Percentiles rank a stretch among this genome's conserved stretches.
These are phyloP conservation scores for Blastocystis sp. DNA, from an alignment of 352 stramenopile species.

Conservation along the genomic window DNA sequence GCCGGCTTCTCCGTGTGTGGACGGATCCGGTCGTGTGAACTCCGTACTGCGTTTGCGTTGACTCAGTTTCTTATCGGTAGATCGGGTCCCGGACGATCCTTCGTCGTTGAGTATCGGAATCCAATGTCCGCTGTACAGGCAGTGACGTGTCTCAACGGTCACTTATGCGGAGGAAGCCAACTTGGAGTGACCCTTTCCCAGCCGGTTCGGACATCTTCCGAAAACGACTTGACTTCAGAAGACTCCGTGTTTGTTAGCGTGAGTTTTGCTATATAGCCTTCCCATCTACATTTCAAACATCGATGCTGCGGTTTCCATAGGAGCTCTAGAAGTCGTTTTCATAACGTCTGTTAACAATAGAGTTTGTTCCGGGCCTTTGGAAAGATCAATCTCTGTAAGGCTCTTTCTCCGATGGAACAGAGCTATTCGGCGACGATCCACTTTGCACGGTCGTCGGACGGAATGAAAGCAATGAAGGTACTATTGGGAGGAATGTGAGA, in stretches of 20 bases:
- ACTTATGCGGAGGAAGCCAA: background rate
- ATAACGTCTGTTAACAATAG: background rate
- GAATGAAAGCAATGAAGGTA: background rate
- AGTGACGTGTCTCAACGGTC: slow-evolving; percentile 33
- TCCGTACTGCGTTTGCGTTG: background rate
- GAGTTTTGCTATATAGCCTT: background rate
- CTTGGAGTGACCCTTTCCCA: background rate
- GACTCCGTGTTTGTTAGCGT: too few species aligned
- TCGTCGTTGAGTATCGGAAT: background rate
- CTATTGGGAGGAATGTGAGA: background rate
- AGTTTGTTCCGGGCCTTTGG: background rate
- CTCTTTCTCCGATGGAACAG: background rate
- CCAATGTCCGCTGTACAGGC: background rate
- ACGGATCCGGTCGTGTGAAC: background rate
- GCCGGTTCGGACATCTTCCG: too few species aligned
- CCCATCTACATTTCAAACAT: background rate
- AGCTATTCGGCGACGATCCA: background rate
- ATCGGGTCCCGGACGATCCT: background rate
- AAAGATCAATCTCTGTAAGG: background rate
- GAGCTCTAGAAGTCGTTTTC: background rate
- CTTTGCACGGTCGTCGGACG: background rate
- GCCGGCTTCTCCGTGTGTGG: slow-evolving; percentile 28
- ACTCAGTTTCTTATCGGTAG: too few species aligned
- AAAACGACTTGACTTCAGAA: too few species aligned
- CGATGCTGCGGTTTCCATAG: background rate